phyloP scores from a whole-genome alignment of 805 yeast genomes.

The Yamadazyma takamatsuzukensis region DNA sequence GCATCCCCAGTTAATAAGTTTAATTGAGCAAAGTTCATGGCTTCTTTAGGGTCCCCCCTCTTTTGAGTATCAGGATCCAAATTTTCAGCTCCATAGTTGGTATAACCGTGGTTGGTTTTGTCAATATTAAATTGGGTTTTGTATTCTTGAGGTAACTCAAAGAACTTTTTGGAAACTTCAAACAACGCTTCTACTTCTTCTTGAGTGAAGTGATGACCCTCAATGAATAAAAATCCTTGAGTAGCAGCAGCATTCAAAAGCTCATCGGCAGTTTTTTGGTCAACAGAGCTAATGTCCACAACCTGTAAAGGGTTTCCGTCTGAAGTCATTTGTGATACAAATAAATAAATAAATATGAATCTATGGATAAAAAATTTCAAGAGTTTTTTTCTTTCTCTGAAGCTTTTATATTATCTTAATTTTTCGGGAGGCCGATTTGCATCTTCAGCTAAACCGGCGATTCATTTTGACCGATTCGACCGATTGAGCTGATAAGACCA shows the following conservation, averaged over 20 bases:
- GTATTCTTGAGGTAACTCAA: conserved; percentile 47
- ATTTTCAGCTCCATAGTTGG: conserved; percentile 52
- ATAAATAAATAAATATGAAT: too few relatives aligned
- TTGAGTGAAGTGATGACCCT: conserved; percentile 62
- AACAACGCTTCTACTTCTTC: conserved; percentile 52
- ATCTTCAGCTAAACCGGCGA: too few relatives aligned
- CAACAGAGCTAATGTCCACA: conserved; percentile 52
- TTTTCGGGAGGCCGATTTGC: too few relatives aligned
- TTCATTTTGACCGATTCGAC: too few relatives aligned
- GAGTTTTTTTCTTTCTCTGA: too few relatives aligned
- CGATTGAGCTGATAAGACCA: too few relatives aligned
- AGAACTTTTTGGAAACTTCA: conserved; percentile 47
- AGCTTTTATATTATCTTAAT: too few relatives aligned
- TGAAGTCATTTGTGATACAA: conserved; percentile 1
- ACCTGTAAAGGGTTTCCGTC: conserved; percentile 46
- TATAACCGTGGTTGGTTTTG: conserved; percentile 58
- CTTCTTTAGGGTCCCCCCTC: conserved; percentile 62
- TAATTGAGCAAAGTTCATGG: conserved; percentile 62
- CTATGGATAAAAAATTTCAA: too few relatives aligned
- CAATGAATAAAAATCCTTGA: conserved; percentile 64
- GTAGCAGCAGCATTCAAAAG: conserved; percentile 57
- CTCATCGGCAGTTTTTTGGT: conserved; percentile 43
- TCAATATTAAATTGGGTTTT: conserved; percentile 52
- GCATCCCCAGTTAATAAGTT: conserved; percentile 46
- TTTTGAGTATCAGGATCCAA: conserved; percentile 33